A percentile compares a stretch with the other conserved stretches of the same genome.
Evolutionary conservation across 1,284 basidiomycete species (phyloP).

Genomic region (Bjerkandera adusta): DNA sequence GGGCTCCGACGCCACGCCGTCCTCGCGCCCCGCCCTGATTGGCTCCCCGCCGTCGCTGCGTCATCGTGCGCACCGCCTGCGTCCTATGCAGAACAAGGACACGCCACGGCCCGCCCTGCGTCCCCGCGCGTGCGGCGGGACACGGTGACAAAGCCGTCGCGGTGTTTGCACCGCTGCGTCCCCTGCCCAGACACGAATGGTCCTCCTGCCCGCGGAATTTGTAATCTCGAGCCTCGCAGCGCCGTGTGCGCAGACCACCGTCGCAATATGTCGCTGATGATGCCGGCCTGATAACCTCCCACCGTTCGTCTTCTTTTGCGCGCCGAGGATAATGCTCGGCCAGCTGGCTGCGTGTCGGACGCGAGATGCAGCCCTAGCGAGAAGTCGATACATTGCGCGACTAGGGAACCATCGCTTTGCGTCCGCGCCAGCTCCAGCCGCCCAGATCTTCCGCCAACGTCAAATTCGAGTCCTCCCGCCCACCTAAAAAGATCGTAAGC

Average conservation of each 20-base stretch:
- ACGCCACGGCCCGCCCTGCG: neutral
- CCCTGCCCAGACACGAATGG: neutral
- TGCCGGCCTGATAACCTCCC: neutral
- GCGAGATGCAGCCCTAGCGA: neutral
- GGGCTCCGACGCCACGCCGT: slow-evolving; percentile 9
- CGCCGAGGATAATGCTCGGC: neutral
- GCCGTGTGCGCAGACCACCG: neutral
- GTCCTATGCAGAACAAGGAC: neutral
- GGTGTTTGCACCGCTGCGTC: neutral
- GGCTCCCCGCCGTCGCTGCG: neutral
- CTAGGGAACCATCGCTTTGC: no score
- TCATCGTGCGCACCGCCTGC: neutral
- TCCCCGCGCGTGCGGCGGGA: neutral
- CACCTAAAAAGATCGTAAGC: slow-evolving; percentile 5
- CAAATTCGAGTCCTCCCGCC: no score
- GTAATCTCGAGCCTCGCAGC: slow-evolving; percentile 1
- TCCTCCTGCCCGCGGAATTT: neutral
- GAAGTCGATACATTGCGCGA: slow-evolving; percentile 6
- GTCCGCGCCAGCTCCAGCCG: no score
- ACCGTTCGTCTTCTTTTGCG: neutral
- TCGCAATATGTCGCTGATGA: neutral
- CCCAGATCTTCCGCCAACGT: no score
- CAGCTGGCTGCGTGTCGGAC: no score
- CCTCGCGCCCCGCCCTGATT: slow-evolving; percentile 2
- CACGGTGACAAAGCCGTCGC: no score